Evolutionary conservation across 768 basidiomycete species (phyloP).

Genomic region (Podaxis mareebaensis): DNA sequence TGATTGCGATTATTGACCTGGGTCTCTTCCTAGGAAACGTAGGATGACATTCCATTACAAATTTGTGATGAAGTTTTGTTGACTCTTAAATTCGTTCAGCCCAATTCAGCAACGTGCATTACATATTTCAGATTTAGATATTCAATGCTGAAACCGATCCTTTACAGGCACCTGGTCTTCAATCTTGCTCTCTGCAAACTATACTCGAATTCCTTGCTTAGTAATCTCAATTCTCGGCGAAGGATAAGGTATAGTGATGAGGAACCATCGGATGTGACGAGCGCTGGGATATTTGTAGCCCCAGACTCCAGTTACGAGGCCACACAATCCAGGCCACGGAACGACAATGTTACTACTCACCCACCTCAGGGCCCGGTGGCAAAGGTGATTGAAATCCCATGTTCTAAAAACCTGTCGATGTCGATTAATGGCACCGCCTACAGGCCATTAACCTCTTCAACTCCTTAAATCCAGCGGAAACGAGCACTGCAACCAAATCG

Average conservation of each 20-base stretch:
- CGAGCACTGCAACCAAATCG: background rate
- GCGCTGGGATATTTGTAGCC: background rate
- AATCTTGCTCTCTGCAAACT: slow-evolving; percentile 2
- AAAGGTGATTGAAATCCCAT: no score
- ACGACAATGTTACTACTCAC: background rate
- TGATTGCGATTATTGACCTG: slow-evolving; percentile 1
- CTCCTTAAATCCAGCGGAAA: background rate
- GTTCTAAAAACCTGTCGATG: background rate
- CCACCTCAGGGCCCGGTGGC: no score
- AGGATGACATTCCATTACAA: background rate
- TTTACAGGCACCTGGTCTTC: slow-evolving; percentile 1
- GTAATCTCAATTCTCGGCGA: background rate
- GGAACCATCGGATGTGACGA: background rate
- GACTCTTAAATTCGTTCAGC: background rate
- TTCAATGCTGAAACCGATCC: background rate
- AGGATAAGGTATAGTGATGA: background rate
- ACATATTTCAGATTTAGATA: background rate
- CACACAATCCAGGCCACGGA: background rate
- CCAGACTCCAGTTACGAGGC: background rate
- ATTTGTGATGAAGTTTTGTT: background rate
- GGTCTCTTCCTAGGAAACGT: background rate
- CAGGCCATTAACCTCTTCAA: background rate
- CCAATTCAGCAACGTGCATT: background rate
- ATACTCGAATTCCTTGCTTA: background rate
- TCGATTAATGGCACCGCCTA: background rate